Conservation (phyloP, 495 filamentous ascomycete genomes). For the Aspergillus mulundensis region DNA sequence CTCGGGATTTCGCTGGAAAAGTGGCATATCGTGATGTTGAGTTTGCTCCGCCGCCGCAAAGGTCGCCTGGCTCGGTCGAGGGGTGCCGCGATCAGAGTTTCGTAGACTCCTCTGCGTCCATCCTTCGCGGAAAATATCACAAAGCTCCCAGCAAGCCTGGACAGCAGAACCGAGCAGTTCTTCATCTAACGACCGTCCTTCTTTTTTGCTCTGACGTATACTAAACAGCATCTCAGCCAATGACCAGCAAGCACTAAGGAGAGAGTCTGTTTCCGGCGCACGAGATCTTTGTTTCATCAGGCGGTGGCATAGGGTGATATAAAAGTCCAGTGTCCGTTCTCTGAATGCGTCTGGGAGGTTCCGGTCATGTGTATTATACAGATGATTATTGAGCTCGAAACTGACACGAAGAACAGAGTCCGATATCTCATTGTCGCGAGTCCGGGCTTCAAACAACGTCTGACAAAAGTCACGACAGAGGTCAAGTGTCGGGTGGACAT, state of each 20-base stretch:
- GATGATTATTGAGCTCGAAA: slow-evolving; percentile 91
- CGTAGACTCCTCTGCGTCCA: slow-evolving; percentile 87
- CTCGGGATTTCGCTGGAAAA: slow-evolving; percentile 57
- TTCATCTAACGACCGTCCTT: slow-evolving; percentile 70
- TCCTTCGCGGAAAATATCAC: slow-evolving; percentile 88
- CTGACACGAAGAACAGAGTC: slow-evolving; percentile 87
- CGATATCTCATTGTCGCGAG: slow-evolving; percentile 66
- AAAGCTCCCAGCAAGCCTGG: slow-evolving; percentile 92
- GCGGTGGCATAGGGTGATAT: slow-evolving; percentile 86
- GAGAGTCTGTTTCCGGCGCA: slow-evolving; percentile 70
- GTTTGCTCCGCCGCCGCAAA: slow-evolving; percentile 54
- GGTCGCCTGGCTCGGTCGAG: slow-evolving; percentile 71
- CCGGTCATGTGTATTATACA: slow-evolving; percentile 87
- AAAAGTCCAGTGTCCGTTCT: slow-evolving; percentile 88
- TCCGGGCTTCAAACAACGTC: slow-evolving; percentile 77
- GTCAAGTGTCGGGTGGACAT: slow-evolving; percentile 74
- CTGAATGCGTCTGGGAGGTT: slow-evolving; percentile 82
- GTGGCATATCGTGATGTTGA: neutral
- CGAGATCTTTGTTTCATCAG: slow-evolving; percentile 88
- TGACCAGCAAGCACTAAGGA: slow-evolving; percentile 84
- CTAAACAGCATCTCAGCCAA: slow-evolving; percentile 93
- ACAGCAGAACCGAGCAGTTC: slow-evolving; percentile 82
- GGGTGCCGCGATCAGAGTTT: slow-evolving; percentile 81
- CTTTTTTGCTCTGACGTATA: slow-evolving; percentile 74
- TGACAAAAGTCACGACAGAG: slow-evolving; percentile 90